Evolutionary conservation across 352 stramenopile genomes (phyloP).

Genomic region (Globisporangium yorkense): DNA sequence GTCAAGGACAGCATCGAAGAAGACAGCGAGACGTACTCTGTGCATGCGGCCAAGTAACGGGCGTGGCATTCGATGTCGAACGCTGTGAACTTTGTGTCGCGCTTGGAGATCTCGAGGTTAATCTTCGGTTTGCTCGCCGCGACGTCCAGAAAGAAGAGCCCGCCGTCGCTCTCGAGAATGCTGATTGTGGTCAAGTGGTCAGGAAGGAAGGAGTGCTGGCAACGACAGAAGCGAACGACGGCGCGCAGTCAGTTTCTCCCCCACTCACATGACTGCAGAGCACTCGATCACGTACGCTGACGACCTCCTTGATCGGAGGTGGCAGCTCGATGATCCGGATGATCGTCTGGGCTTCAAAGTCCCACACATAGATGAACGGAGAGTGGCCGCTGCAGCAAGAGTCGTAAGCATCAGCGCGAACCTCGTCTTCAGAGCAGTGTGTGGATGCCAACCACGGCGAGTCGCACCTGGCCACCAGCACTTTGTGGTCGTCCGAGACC

Average conservation of each 20-base stretch:
- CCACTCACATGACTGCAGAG: not conserved
- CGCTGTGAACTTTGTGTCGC: constrained; percentile 38
- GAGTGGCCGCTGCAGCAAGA: constrained; percentile 40
- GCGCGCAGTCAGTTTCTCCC: not conserved
- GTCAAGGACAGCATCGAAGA: not conserved
- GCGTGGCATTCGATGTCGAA: constrained; percentile 71
- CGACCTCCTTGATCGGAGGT: constrained; percentile 55
- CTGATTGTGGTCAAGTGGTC: constrained; percentile 49
- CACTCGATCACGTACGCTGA: constrained; percentile 30
- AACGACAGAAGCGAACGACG: not conserved
- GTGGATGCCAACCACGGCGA: not conserved
- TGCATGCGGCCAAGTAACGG: constrained; percentile 59
- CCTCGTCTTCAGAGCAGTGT: too few relatives aligned
- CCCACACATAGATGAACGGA: constrained; percentile 82
- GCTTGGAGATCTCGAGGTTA: constrained; percentile 61
- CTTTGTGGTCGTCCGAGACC: constrained; percentile 69
- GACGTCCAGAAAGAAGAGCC: constrained; percentile 71
- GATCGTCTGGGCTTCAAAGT: constrained; percentile 79
- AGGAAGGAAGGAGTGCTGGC: constrained; percentile 65
- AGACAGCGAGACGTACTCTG: constrained; percentile 36
- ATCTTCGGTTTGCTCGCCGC: constrained; percentile 62
- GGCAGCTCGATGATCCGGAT: constrained; percentile 83
- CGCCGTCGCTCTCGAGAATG: constrained; percentile 61
- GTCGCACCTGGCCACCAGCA: constrained; percentile 69
- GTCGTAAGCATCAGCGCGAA: not conserved